Evolutionary conservation across 1,284 basidiomycete species (phyloP), one percentile per base, ranked within the genome.

Genomic region (Pascua guehoae): DNA sequence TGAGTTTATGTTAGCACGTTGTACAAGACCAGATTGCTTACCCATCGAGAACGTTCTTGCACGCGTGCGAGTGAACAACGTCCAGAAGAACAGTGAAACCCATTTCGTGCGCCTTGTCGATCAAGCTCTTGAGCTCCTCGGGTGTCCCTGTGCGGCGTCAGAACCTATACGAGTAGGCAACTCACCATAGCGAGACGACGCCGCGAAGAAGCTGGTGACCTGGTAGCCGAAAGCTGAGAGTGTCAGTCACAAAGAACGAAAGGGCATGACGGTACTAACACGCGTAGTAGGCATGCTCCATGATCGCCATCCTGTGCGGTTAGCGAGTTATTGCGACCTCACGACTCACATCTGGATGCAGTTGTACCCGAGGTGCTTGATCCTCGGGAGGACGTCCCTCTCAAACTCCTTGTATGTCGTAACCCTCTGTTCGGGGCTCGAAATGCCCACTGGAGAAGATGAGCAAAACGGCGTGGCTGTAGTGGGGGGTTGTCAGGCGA

Each of bases 221-320:
- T 98, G 95, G 76, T 98, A 98, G 14, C 95, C 95, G 70, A 98
- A 98, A 1, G 93, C 92, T 88, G 64, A 9, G 55, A 7, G 24
- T 32, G 32, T 46, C 5, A 16, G 55, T 57, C 16, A 60, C 62
- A 56, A 54, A 43, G 42, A 43, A 14, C 8, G 18, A 8, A 64
- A 51, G 43, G 18, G 12, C 38, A 41, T 42, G 38, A 39, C n/a
- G 12, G 14, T 1, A 79, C 88, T 69, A 64, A 91, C 90, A 95
- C 61, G 95, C 95, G 78, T 98, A 98, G 78, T 98, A 98, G 4
- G 94, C 90, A 69, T 98, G 95, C 74, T 98, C 93, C 90, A 97
- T 94, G 64, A 97, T 82, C 8, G 90, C 93, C 93, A 96, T 96
- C 75, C 76, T 78, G 58, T n/a, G 4, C n/a, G 8, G 48, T 71